These are phyloP conservation scores for Kwoniella dejecticola DNA, from an alignment of 768 basidiomycete species.

Conservation along the genomic window DNA sequence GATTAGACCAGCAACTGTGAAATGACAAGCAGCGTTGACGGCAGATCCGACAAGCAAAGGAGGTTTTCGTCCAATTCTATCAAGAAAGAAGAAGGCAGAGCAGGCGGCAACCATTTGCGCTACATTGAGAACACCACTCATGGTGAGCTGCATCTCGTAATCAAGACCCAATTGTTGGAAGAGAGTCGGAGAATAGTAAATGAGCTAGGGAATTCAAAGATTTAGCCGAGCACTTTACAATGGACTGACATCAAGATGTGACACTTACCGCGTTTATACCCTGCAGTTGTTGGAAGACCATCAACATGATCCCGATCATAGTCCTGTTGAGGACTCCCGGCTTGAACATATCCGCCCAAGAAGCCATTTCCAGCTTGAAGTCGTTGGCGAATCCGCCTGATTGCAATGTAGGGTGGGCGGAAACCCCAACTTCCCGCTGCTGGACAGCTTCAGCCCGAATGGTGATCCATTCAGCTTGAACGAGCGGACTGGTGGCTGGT, in stretches of 20 bases:
- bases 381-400: background rate
- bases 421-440: background rate
- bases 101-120: background rate
- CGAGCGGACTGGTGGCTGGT: background rate
- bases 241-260: no score
- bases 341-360: constrained; percentile 6
- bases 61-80: background rate
- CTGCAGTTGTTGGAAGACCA: background rate
- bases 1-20: background rate
- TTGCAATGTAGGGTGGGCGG: background rate
- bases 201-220: constrained; percentile 48
- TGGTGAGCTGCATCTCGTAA: constrained; percentile 60
- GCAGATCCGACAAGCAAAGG: background rate
- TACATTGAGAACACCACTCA: constrained; percentile 68
- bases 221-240: no score
- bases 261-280: constrained; percentile 6
- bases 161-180: constrained; percentile 65
- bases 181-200: constrained; percentile 72
- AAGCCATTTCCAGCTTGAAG: constrained; percentile 1
- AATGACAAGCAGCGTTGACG: background rate
- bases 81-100: background rate
- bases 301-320: constrained; percentile 1
- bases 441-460: constrained; percentile 5
- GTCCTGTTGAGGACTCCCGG: background rate
- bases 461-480: constrained; percentile 7